Percentiles rank a stretch among this genome's conserved stretches.
Conservation (phyloP, 139 green algal genomes). For the Chlorella sorokiniana region DNA sequence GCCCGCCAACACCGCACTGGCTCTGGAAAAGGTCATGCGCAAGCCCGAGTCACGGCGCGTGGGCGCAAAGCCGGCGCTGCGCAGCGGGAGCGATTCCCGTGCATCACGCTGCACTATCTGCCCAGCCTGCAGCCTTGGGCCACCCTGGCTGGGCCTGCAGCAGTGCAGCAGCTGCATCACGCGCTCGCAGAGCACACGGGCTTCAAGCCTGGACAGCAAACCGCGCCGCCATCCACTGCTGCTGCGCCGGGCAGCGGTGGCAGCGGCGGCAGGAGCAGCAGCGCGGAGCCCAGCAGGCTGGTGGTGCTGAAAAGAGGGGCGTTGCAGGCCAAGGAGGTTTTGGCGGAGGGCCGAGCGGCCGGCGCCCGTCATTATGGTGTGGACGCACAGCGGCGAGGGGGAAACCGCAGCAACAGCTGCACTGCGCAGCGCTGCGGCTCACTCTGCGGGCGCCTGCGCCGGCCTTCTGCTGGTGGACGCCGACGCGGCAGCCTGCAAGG, state of each 20-base stretch:
- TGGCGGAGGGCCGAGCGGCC: conserved; percentile 32
- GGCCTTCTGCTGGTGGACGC: conserved; percentile 24
- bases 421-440: conserved; percentile 11
- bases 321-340: conserved; percentile 58
- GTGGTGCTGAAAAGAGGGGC: conserved; percentile 53
- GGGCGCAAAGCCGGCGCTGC: conserved; percentile 53
- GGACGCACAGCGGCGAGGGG: conserved; percentile 33
- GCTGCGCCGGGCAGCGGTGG: background rate
- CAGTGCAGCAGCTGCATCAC: conserved; percentile 8
- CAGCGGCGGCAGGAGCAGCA: background rate
- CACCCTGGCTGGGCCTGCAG: conserved; percentile 27
- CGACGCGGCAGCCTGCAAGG: conserved; percentile 35
- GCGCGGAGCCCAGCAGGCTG: background rate
- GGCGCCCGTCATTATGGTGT: conserved; percentile 53
- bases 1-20: conserved; percentile 50
- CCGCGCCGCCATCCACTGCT: too few species aligned
- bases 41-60: background rate
- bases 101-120: conserved; percentile 59
- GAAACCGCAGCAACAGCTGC: background rate
- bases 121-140: conserved; percentile 50
- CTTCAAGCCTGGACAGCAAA: too few species aligned
- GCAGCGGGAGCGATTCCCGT: conserved; percentile 61
- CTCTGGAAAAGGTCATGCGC: conserved; percentile 55
- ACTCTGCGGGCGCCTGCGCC: background rate
- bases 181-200: conserved; percentile 10